These are phyloP conservation scores for Talaromyces sp. DNA, from an alignment of 2,329 filamentous ascomycete genomes.

Conservation along the genomic window DNA sequence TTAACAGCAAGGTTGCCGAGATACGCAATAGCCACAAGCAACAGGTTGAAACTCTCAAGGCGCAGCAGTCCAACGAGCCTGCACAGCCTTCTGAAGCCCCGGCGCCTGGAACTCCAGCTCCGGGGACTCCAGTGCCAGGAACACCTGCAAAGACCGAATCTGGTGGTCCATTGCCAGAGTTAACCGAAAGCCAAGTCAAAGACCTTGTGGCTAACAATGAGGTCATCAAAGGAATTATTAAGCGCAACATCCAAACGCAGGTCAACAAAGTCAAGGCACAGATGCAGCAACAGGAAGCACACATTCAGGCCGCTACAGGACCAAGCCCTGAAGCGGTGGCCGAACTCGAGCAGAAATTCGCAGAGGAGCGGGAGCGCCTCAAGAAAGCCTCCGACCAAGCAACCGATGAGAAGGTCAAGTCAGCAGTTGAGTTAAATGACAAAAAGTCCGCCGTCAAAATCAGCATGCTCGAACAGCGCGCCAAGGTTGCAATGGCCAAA, in stretches of 20 bases:
- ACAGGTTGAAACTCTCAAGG: conserved; percentile 45
- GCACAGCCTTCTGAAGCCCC: conserved; percentile 32
- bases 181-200: conserved; percentile 48
- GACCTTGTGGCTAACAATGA: conserved; percentile 49
- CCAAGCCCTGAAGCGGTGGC: conserved; percentile 32
- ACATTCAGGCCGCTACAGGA: conserved; percentile 17
- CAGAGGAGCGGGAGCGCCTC: conserved; percentile 36
- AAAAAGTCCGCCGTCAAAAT: conserved; percentile 72
- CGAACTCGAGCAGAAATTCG: conserved; percentile 35
- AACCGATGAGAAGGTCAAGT: conserved; percentile 53
- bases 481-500: conserved; percentile 63
- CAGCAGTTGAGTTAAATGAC: conserved; percentile 64
- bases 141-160: conserved; percentile 25
- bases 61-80: conserved; percentile 29
- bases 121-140: conserved; percentile 15
- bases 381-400: conserved; percentile 51
- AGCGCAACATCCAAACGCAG: conserved; percentile 54
- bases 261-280: conserved; percentile 35
- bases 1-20: conserved; percentile 65
- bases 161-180: conserved; percentile 33
- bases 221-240: conserved; percentile 46
- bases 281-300: conserved; percentile 34
- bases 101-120: not conserved
- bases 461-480: conserved; percentile 72
- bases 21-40: conserved; percentile 47